Conservation (phyloP, 108 stramenopile genomes). For the Fragilaria crotonensis region DNA sequence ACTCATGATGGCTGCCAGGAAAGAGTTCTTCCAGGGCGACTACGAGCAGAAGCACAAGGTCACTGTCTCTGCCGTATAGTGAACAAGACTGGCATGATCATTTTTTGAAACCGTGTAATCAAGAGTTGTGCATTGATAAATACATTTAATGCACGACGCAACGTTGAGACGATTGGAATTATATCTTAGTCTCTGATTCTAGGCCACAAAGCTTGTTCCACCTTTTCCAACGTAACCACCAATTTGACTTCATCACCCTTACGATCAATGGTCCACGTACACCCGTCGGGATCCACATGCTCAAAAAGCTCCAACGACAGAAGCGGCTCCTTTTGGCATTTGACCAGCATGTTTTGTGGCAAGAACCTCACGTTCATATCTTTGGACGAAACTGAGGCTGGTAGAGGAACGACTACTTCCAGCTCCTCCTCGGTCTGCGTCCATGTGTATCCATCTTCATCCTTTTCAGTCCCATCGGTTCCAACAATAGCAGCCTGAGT, state of each 20-base stretch:
- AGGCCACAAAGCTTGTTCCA: slow-evolving; percentile 19
- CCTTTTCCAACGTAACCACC: slow-evolving; percentile 39
- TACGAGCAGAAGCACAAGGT: too few relatives aligned
- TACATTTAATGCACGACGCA: too few relatives aligned
- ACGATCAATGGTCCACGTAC: slow-evolving; percentile 77
- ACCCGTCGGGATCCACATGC: slow-evolving; percentile 60
- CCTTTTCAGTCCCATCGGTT: slow-evolving; percentile 55
- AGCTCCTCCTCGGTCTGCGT: slow-evolving; percentile 66
- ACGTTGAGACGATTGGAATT: too few relatives aligned
- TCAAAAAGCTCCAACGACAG: slow-evolving; percentile 39
- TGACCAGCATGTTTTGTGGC: slow-evolving; percentile 30
- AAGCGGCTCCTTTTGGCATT: slow-evolving; percentile 17
- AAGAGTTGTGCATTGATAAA: too few relatives aligned
- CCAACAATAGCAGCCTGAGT: slow-evolving; percentile 40
- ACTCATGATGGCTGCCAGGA: slow-evolving; percentile 13
- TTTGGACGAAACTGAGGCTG: slow-evolving; percentile 12
- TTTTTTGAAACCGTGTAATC: too few relatives aligned
- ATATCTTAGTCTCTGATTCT: slow-evolving; percentile 20
- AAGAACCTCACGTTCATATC: slow-evolving; percentile 45
- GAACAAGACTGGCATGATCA: too few relatives aligned
- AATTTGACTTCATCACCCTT: slow-evolving; percentile 6
- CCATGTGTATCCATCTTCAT: slow-evolving; percentile 54
- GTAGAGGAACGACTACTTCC: slow-evolving; percentile 40
- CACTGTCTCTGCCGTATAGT: too few relatives aligned
- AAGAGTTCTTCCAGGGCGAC: too few relatives aligned